These are phyloP conservation scores for Monilinia polystroma DNA, from an alignment of 2,329 filamentous ascomycete genomes.

Conservation along the genomic window DNA sequence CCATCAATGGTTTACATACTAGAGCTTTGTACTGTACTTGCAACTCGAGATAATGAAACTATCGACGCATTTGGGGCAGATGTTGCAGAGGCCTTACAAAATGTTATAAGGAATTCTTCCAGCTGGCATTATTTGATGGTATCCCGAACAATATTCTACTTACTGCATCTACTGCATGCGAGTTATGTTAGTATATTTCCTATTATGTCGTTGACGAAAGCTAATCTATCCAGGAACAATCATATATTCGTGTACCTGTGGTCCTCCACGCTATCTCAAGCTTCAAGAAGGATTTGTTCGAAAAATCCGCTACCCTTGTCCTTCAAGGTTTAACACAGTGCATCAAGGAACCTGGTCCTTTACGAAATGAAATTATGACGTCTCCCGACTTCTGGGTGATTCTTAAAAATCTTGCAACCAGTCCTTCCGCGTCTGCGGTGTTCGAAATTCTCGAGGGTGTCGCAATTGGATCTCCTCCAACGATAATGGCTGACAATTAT, in stretches of 20 bases:
- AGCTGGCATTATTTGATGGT: constrained; percentile 81
- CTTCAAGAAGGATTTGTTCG: constrained; percentile 74
- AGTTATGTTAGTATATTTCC: constrained; percentile 68
- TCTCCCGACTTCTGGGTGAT: constrained; percentile 98
- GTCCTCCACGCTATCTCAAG: constrained; percentile 88
- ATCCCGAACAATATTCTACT: constrained; percentile 81
- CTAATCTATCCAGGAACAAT: constrained; percentile 63
- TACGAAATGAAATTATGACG: constrained; percentile 90
- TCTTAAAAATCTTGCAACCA: constrained; percentile 69
- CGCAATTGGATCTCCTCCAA: constrained; percentile 67
- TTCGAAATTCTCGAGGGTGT: constrained; percentile 85
- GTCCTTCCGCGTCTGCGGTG: constrained; percentile 69
- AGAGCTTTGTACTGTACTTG: constrained; percentile 81
- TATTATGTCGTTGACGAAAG: constrained; percentile 28
- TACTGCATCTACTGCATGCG: constrained; percentile 75
- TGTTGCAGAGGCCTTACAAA: constrained; percentile 77
- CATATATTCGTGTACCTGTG: constrained; percentile 88
- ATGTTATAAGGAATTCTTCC: constrained; percentile 73
- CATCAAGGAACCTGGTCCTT: constrained; percentile 70
- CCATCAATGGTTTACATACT: constrained; percentile 86
- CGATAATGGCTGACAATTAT: constrained; percentile 94
- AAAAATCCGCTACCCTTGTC: constrained; percentile 72
- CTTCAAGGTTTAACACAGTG: constrained; percentile 78
- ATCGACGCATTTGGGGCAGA: constrained; percentile 72
- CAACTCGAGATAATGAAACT: constrained; percentile 71